These are phyloP conservation scores for Cymbopogon citratus DNA, from an alignment of 176 grass and related monocot genomes.

Conservation along the genomic window DNA sequence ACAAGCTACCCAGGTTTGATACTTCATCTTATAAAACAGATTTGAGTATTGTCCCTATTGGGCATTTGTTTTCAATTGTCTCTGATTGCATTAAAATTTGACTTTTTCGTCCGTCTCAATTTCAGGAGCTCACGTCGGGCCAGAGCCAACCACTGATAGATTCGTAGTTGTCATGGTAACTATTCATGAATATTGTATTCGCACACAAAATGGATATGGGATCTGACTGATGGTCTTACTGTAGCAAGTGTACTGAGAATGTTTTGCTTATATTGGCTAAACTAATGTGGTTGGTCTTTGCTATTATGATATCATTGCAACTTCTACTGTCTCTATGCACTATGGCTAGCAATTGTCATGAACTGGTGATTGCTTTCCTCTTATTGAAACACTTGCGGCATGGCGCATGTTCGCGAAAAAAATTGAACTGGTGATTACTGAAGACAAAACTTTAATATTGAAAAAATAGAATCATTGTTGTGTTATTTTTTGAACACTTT, in stretches of 20 bases:
- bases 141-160: constrained; percentile 91
- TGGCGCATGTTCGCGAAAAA: too few species aligned
- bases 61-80: neutral
- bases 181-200: neutral
- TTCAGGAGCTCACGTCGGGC: constrained; percentile 91
- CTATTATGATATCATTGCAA: neutral
- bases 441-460: neutral
- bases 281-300: neutral
- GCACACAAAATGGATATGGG: neutral
- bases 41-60: neutral
- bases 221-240: neutral
- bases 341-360: neutral
- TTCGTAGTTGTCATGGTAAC: constrained; percentile 96
- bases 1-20: constrained; percentile 74
- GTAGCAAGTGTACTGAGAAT: neutral
- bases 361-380: neutral
- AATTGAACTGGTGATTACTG: too few species aligned
- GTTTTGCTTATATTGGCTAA: neutral
- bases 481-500: neutral
- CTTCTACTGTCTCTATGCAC: neutral
- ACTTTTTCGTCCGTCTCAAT: constrained; percentile 2
- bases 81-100: neutral
- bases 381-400: too few species aligned
- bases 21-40: neutral
- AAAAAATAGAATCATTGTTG: neutral